A percentile compares a stretch with the other conserved stretches of the same genome.
Conservation (phyloP, 805 yeast genomes). For the Ogataea zsoltii region DNA sequence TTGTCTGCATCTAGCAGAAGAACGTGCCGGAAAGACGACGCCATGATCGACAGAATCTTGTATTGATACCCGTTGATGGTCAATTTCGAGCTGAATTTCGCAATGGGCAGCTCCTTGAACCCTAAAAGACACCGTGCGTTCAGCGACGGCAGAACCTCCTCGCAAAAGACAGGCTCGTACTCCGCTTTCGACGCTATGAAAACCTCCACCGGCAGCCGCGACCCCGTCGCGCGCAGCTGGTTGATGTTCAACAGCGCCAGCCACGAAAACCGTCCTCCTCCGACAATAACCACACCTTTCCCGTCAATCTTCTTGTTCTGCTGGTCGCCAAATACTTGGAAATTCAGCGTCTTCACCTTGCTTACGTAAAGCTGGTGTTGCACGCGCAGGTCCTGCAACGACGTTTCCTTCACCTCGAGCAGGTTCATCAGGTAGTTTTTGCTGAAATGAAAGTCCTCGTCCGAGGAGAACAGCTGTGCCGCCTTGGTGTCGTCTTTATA, state of each 20-base stretch:
- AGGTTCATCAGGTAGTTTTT: slow-evolving; percentile 46
- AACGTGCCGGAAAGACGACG: slow-evolving; percentile 47
- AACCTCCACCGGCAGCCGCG: slow-evolving; percentile 51
- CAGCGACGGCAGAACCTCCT: slow-evolving; percentile 38
- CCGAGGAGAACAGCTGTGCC: slow-evolving; percentile 42
- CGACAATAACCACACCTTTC: slow-evolving; percentile 49
- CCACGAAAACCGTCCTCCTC: slow-evolving; percentile 55
- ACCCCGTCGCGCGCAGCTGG: slow-evolving; percentile 45
- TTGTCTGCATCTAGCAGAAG: slow-evolving; percentile 54
- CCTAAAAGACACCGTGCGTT: slow-evolving; percentile 50
- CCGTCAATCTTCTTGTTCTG: slow-evolving; percentile 14
- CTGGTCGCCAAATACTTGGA: slow-evolving; percentile 33
- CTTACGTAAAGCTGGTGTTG: slow-evolving; percentile 17
- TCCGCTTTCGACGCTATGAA: slow-evolving; percentile 45
- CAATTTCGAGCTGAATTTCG: slow-evolving; percentile 24
- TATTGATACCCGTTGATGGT: slow-evolving; percentile 49
- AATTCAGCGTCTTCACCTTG: slow-evolving; percentile 36
- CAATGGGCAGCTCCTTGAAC: slow-evolving; percentile 31
- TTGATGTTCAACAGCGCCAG: slow-evolving; percentile 48
- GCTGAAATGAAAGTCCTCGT: slow-evolving; percentile 43
- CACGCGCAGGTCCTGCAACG: slow-evolving; percentile 25
- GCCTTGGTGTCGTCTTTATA: slow-evolving; percentile 45
- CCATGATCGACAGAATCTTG: slow-evolving; percentile 49
- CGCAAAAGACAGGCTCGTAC: slow-evolving; percentile 50
- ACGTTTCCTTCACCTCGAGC: slow-evolving; percentile 37